Evolutionary conservation across 345 rosid genomes (phyloP).

Genomic region (Eucalyptus cloeziana): DNA sequence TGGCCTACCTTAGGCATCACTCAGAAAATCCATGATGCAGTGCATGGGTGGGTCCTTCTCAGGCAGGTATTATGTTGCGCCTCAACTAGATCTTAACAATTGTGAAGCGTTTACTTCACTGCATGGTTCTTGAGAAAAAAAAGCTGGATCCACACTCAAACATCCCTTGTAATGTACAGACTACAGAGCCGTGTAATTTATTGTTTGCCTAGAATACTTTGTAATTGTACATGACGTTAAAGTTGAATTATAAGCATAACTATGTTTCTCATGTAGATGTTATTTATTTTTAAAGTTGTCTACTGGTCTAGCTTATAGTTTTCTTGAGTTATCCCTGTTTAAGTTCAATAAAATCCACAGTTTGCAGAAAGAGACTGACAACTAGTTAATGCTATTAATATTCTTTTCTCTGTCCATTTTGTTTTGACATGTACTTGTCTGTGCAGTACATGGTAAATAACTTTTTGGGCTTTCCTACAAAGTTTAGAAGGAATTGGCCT

Average conservation of each 20-base stretch:
- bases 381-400: not conserved
- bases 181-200: not conserved
- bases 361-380: not conserved
- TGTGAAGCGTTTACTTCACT: not conserved
- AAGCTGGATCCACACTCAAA: not conserved
- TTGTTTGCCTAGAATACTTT: not conserved
- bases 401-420: not conserved
- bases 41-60: conserved; percentile 77
- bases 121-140: not conserved
- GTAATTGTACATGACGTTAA: not conserved
- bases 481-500: not conserved
- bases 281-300: not conserved
- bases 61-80: conserved; percentile 54
- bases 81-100: not conserved
- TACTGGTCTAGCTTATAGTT: not conserved
- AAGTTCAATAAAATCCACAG: not conserved
- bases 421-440: not conserved
- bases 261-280: not conserved
- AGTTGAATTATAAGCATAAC: not conserved
- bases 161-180: not conserved
- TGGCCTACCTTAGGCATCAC: conserved; percentile 95
- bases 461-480: not conserved
- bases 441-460: not conserved
- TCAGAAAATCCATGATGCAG: conserved; percentile 57
- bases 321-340: not conserved